Conservation (phyloP, 23 red algal genomes). For the Pyropia yezoensis region DNA sequence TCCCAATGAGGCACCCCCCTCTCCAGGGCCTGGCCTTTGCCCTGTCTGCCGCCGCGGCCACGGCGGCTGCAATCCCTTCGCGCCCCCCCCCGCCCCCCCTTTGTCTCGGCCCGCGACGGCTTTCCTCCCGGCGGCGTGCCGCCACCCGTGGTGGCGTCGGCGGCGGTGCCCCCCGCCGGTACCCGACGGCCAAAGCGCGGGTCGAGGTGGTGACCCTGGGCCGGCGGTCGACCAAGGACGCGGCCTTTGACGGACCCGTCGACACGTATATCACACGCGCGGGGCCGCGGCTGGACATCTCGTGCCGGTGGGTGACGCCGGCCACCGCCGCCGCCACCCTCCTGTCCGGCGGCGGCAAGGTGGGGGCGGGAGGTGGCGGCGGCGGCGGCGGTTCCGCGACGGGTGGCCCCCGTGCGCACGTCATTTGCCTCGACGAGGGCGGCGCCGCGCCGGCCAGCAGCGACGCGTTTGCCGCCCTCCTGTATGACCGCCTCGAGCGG, state of each 20-base stretch:
- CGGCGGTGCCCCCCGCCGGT: too few relatives aligned
- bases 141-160: too few relatives aligned
- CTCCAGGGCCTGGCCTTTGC: too few relatives aligned
- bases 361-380: too few relatives aligned
- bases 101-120: too few relatives aligned
- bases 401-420: slow-evolving; percentile 2
- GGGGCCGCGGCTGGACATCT: slow-evolving; percentile 16
- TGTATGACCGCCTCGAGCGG: slow-evolving; percentile 30
- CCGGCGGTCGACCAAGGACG: slow-evolving; percentile 30
- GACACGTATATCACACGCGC: slow-evolving; percentile 26
- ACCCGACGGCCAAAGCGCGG: slow-evolving; percentile 14
- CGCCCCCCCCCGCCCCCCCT: too few relatives aligned
- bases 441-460: slow-evolving; percentile 29
- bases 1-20: too few relatives aligned
- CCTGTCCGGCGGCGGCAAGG: not conserved
- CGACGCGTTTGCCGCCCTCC: slow-evolving; percentile 35
- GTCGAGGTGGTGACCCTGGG: slow-evolving; percentile 41
- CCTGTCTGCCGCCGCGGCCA: too few relatives aligned
- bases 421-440: slow-evolving; percentile 42
- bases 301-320: slow-evolving; percentile 14
- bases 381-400: not conserved
- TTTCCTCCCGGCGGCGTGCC: too few relatives aligned
- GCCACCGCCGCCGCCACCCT: slow-evolving; percentile 9
- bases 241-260: slow-evolving; percentile 16
- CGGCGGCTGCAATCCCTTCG: too few relatives aligned